Percentiles rank a stretch among this genome's conserved stretches.
These are phyloP conservation scores for Fraxinus velutina DNA, from an alignment of 305 asterid genomes.

Conservation along the genomic window DNA sequence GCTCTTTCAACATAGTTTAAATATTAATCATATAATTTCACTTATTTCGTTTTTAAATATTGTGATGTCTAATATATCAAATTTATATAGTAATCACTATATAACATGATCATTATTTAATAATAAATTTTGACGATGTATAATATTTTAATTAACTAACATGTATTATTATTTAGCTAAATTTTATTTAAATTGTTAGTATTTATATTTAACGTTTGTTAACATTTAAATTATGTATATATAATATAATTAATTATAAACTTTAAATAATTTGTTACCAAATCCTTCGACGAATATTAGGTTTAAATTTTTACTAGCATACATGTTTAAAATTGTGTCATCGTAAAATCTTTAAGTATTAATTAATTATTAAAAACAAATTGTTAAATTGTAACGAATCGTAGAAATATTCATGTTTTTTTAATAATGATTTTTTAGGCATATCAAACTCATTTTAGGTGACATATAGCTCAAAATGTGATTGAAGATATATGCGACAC, in stretches of 20 bases:
- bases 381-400: neutral
- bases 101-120: neutral
- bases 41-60: too few relatives aligned
- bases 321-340: neutral
- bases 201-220: neutral
- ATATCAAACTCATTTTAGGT: neutral
- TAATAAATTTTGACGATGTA: neutral
- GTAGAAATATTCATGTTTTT: neutral
- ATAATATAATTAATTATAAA: too few relatives aligned
- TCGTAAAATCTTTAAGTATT: neutral
- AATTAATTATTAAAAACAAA: too few relatives aligned
- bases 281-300: neutral
- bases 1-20: too few relatives aligned
- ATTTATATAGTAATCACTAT: too few relatives aligned
- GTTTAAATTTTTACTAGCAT: neutral
- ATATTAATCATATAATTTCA: too few relatives aligned
- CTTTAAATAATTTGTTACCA: neutral
- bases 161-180: neutral
- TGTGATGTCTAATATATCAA: too few relatives aligned
- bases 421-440: too few relatives aligned
- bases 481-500: neutral
- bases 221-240: neutral
- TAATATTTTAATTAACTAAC: too few relatives aligned
- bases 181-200: too few relatives aligned
- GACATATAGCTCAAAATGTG: neutral